phyloP scores from a whole-genome alignment of 768 basidiomycete genomes.

The Lactarius hatsudake region DNA sequence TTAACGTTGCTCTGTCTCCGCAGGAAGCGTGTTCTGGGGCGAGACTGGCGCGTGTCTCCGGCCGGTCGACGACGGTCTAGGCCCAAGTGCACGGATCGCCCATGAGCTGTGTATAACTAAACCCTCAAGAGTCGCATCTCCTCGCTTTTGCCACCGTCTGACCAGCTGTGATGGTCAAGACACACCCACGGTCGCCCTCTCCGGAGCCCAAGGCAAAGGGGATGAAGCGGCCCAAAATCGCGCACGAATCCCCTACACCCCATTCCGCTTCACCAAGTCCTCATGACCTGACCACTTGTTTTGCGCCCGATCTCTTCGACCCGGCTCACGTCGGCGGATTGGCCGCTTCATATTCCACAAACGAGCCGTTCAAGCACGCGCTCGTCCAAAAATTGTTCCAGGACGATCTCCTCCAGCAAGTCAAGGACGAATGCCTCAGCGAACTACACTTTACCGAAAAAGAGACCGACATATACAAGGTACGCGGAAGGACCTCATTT shows the following conservation, averaged over 20 bases:
- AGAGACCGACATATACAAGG: constrained; percentile 99
- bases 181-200: constrained; percentile 47
- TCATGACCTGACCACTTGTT: constrained; percentile 37
- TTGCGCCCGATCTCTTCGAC: constrained; percentile 57
- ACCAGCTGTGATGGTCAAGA: constrained; percentile 41
- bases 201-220: constrained; percentile 37
- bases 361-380: constrained; percentile 77
- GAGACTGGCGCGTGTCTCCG: neutral
- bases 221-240: constrained; percentile 40
- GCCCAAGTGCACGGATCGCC: neutral
- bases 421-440: constrained; percentile 78
- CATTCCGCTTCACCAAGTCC: constrained; percentile 15
- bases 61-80: constrained; percentile 17
- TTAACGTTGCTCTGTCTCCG: neutral
- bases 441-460: constrained; percentile 87
- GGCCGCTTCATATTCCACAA: constrained; percentile 52
- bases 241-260: constrained; percentile 32
- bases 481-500: constrained; percentile 32
- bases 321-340: constrained; percentile 54
- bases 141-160: neutral
- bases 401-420: constrained; percentile 73
- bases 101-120: neutral
- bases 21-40: neutral
- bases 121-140: neutral
- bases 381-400: constrained; percentile 80